Evolutionary conservation across 345 rosid species (phyloP).

Genomic region (Excoecaria cochinchinensis): DNA sequence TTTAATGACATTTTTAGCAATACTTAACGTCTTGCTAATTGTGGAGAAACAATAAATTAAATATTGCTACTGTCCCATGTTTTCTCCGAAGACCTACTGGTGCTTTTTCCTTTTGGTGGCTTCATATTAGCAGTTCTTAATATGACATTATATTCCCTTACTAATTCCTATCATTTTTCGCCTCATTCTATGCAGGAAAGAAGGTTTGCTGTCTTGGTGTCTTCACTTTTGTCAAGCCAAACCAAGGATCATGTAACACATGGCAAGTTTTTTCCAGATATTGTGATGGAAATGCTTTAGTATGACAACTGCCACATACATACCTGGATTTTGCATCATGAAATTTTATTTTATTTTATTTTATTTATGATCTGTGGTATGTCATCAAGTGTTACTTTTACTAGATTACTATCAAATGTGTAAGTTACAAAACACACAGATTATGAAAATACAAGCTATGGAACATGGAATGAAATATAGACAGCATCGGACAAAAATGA

Average conservation of each 20-base stretch:
- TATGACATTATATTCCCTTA: not conserved
- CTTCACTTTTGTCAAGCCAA: constrained; percentile 73
- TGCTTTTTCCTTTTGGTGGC: not conserved
- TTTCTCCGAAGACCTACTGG: not conserved
- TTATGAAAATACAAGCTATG: not conserved
- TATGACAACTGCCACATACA: not conserved
- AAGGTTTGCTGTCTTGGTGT: constrained; percentile 64
- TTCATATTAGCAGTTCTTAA: not conserved
- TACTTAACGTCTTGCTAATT: not conserved
- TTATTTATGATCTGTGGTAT: not conserved
- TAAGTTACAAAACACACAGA: not conserved
- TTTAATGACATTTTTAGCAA: not conserved
- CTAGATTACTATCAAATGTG: not conserved
- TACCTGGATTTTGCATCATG: not conserved
- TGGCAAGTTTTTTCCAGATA: constrained; percentile 37
- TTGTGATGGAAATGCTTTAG: not conserved
- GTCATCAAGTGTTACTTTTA: not conserved
- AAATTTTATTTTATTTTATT: not conserved
- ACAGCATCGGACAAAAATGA: not conserved
- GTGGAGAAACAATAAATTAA: not conserved
- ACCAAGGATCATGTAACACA: constrained; percentile 72
- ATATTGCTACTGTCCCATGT: not conserved
- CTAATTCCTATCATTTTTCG: not conserved
- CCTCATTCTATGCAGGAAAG: constrained; percentile 44
- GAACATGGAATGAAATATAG: too few species aligned